Evolutionary conservation across 108 stramenopile genomes (phyloP), one percentile per base, ranked within the genome.

Genomic region (Asterionellopsis glacialis): DNA sequence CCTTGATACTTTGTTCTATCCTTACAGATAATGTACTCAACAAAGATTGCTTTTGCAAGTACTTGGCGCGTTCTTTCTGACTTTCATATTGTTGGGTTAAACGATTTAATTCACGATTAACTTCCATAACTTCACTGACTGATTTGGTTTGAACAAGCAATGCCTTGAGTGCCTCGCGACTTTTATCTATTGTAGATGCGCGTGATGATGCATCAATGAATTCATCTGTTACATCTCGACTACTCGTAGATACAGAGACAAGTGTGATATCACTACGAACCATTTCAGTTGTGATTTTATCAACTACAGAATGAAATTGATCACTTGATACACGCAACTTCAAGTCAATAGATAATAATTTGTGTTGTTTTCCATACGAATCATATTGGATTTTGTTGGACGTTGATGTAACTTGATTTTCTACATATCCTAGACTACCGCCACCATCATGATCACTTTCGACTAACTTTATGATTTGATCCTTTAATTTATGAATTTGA

Each of bases 51-150:
- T 48, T 50, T 22, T 50, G 45, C 2, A 61, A 45, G 27, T 50
- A 27, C 6, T 28, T 14, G 5, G 61, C 61, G 14, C 50, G 22
- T 14, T 21, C n/a, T 21, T 28, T 61, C 2, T 28, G 49, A 51
- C 61, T 61, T 12, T 61, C 61, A 51, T 19, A 41, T 28, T 61
- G 22, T 49, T 61, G 38, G 12, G 61, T 61, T 4, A 61, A 21
- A 14, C 50, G 15, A 27, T 49, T 41, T 7, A 61, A 49, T 23
- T 61, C 61, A 5, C 38, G 45, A 13, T 61, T 13, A 1, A 61
- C 61, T n/a, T 47, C 21, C 61, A 61, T 61, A 12, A 61, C 49
- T 15, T 61, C 61, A 14, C 21, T 48, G 25, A 61, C 40, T 3
- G 13, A 22, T 19, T 61, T 15, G 49, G 61, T 45, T 45, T 41